Percentiles rank a stretch among this genome's conserved stretches.
Evolutionary conservation across 1,139 yeast genomes (phyloP).

Genomic region (Yamadazyma triangularis): DNA sequence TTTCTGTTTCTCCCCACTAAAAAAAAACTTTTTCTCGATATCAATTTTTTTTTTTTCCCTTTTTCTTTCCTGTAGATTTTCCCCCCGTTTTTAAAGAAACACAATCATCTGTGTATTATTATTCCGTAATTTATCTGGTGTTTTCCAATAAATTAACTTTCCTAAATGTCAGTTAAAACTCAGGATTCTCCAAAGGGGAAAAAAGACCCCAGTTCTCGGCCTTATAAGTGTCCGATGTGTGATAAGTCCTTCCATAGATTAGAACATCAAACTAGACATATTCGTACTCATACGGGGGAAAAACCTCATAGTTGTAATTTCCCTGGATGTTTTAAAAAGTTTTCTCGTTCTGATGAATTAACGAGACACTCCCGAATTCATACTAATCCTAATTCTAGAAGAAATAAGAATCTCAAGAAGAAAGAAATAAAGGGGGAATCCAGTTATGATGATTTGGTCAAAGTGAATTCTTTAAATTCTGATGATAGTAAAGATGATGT

Average conservation of each 20-base stretch:
- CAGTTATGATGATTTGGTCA: constrained; percentile 6
- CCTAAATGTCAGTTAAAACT: constrained; percentile 6
- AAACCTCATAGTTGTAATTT: constrained; percentile 86
- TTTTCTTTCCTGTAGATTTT: too few relatives aligned
- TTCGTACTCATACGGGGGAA: constrained; percentile 94
- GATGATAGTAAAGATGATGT: too few relatives aligned
- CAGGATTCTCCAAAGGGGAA: constrained; percentile 9
- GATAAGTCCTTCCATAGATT: constrained; percentile 87
- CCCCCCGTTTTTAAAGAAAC: too few relatives aligned
- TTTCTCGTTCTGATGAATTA: constrained; percentile 84
- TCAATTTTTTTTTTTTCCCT: too few relatives aligned
- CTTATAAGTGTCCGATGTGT: constrained; percentile 89
- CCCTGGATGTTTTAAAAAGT: constrained; percentile 83
- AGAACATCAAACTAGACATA: constrained; percentile 93
- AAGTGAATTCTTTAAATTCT: constrained; percentile 7
- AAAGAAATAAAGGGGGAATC: constrained; percentile 3
- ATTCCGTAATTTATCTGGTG: too few relatives aligned
- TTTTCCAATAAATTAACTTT: too few relatives aligned
- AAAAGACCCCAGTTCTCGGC: constrained; percentile 42
- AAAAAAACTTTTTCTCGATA: background rate
- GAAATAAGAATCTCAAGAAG: constrained; percentile 40
- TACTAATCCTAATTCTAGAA: constrained; percentile 67
- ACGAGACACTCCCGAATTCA: constrained; percentile 89
- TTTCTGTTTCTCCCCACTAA: background rate
- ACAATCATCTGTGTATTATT: too few relatives aligned